A percentile compares a stretch with the other conserved stretches of the same genome.
These are phyloP conservation scores for Phytophthora quininea DNA, from an alignment of 352 stramenopile species.

Conservation along the genomic window DNA sequence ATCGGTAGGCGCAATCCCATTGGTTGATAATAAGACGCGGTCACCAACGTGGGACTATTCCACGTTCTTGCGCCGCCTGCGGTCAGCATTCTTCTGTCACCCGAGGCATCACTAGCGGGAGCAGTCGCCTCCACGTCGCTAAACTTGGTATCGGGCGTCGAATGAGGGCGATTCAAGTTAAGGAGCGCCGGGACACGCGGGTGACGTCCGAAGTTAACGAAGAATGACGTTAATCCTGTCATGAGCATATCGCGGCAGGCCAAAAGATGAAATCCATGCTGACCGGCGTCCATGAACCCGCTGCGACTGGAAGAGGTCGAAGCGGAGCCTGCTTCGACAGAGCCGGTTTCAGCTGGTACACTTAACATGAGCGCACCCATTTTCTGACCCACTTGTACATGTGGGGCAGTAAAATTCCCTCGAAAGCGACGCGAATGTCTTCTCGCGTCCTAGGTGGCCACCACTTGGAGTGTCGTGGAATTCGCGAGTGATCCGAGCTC, in stretches of 20 bases:
- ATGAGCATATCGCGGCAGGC: constrained; percentile 6
- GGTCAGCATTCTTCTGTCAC: constrained; percentile 17
- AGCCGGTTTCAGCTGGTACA: constrained; percentile 27
- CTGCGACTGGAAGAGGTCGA: constrained; percentile 7
- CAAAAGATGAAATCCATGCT: constrained; percentile 35
- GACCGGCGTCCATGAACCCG: constrained; percentile 9
- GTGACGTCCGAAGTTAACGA: constrained; percentile 14
- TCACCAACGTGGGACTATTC: constrained; percentile 1
- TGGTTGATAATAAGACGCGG: constrained; percentile 7
- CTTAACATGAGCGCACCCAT: constrained; percentile 31
- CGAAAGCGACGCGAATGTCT: constrained; percentile 28
- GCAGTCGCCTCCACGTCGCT: constrained; percentile 6
- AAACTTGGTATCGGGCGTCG: neutral
- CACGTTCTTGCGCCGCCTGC: constrained; percentile 2
- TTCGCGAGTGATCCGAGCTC: constrained; percentile 20
- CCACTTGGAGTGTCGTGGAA: constrained; percentile 19
- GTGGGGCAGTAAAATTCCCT: constrained; percentile 29
- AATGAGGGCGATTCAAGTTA: neutral
- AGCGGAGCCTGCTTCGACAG: constrained; percentile 11
- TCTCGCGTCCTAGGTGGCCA: constrained; percentile 33
- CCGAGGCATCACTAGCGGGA: constrained; percentile 17
- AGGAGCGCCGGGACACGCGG: constrained; percentile 3
- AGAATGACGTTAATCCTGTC: constrained; percentile 13
- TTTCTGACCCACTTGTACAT: constrained; percentile 42
- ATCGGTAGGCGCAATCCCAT: neutral